Evolutionary conservation across 1,139 yeast genomes (phyloP).

Genomic region (Geotrichum restrictum): DNA sequence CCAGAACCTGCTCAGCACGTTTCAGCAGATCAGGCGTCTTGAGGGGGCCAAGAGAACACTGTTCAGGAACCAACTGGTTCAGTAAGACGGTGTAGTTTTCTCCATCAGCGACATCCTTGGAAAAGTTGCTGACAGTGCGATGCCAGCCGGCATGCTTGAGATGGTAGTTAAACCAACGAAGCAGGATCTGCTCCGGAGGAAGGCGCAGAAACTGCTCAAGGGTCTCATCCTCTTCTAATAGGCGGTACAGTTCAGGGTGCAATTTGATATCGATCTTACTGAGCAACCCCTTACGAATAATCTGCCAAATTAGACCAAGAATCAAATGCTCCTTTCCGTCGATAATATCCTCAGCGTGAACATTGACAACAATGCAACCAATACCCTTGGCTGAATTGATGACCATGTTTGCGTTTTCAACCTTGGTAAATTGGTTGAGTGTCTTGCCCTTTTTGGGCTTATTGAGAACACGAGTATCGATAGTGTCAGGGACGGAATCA

Average conservation of each 20-base stretch:
- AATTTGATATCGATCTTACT: constrained; percentile 91
- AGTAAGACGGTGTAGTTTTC: constrained; percentile 88
- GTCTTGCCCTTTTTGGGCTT: constrained; percentile 74
- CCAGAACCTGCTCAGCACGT: constrained; percentile 83
- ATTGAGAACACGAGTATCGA: constrained; percentile 94
- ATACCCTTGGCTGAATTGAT: constrained; percentile 98
- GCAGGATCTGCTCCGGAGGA: constrained; percentile 94
- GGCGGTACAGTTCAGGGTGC: constrained; percentile 94
- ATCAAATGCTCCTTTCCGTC: constrained; percentile 96
- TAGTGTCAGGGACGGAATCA: constrained; percentile 96
- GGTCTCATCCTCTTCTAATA: constrained; percentile 94
- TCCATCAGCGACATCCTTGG: constrained; percentile 87
- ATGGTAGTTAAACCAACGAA: constrained; percentile 97
- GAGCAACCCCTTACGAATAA: constrained; percentile 90
- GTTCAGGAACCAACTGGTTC: constrained; percentile 80
- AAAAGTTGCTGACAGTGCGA: constrained; percentile 80
- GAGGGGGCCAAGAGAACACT: constrained; percentile 77
- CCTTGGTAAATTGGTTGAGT: constrained; percentile 92
- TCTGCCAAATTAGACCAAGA: constrained; percentile 96
- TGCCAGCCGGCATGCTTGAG: constrained; percentile 89
- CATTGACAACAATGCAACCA: constrained; percentile 96
- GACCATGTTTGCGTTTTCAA: constrained; percentile 95
- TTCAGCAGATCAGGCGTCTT: constrained; percentile 63
- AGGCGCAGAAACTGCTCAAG: constrained; percentile 91
- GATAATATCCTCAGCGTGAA: constrained; percentile 93